Evolutionary conservation across 805 yeast species (phyloP).

Genomic region (Metschnikowia noctiluminum): DNA sequence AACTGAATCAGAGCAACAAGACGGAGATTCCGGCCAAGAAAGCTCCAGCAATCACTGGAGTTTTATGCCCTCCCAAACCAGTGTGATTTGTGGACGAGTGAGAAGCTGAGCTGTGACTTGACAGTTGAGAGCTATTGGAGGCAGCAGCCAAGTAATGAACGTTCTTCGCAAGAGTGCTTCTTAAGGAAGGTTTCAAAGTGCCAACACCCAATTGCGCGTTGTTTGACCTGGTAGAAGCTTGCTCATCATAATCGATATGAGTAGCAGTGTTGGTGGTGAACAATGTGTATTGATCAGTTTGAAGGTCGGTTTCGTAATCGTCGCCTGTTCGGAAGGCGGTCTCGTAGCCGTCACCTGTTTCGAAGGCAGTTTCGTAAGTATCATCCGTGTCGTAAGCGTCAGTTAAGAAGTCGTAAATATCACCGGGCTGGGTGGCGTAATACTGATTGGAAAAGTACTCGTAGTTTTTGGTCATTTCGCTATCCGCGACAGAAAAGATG

Average conservation of each 20-base stretch:
- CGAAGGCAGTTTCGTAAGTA: neutral
- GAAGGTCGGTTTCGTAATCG: neutral
- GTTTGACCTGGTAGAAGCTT: neutral
- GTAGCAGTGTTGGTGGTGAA: neutral
- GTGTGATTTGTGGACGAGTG: neutral
- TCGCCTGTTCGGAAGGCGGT: neutral
- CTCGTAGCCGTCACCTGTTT: neutral
- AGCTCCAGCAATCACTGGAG: slow-evolving; percentile 9
- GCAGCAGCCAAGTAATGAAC: neutral
- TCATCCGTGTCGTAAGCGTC: slow-evolving; percentile 1
- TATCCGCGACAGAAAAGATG: neutral
- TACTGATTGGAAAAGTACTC: neutral
- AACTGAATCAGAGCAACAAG: slow-evolving; percentile 2
- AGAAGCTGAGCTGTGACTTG: neutral
- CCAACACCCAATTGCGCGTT: no score
- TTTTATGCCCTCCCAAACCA: slow-evolving; percentile 5
- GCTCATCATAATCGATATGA: neutral
- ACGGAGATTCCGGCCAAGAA: slow-evolving; percentile 13
- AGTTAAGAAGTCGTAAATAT: neutral
- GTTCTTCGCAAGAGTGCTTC: no score
- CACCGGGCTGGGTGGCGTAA: neutral
- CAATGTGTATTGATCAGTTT: neutral
- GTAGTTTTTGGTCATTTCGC: neutral
- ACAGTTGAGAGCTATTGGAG: neutral
- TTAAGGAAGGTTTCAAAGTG: no score